A percentile compares a stretch with the other conserved stretches of the same genome.
Conservation (phyloP, 441 rosid genomes). For the Sinapis alba region DNA sequence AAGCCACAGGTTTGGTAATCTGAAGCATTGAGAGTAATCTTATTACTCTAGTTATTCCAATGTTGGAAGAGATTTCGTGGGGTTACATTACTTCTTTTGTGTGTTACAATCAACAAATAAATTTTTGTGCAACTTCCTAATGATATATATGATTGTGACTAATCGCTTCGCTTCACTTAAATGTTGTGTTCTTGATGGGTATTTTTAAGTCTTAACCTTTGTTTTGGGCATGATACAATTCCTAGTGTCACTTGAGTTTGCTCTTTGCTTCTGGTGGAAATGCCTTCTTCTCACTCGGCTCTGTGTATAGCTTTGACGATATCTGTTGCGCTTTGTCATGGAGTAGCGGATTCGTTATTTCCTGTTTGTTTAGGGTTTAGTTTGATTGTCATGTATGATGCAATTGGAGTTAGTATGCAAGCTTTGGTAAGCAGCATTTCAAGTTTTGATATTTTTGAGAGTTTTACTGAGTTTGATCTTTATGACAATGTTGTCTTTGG, state of each 20-base stretch:
- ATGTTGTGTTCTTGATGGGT: too few species aligned
- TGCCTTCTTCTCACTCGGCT: slow-evolving; percentile 99
- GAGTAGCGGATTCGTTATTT: slow-evolving; percentile 84
- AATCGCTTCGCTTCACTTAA: too few species aligned
- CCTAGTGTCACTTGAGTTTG: slow-evolving; percentile 66
- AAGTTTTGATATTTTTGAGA: neutral
- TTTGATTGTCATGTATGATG: slow-evolving; percentile 94
- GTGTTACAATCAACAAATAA: too few species aligned
- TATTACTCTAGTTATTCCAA: too few species aligned
- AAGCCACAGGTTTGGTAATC: too few species aligned
- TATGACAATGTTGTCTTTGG: slow-evolving; percentile 16
- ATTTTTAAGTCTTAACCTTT: too few species aligned
- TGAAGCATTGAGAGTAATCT: too few species aligned
- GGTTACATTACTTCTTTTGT: too few species aligned
- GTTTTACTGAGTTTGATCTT: slow-evolving; percentile 1
- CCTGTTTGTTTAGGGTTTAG: slow-evolving; percentile 96
- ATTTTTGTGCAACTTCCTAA: too few species aligned
- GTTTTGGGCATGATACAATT: too few species aligned
- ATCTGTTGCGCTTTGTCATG: slow-evolving; percentile 89
- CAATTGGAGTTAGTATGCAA: slow-evolving; percentile 93
- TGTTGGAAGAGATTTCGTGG: too few species aligned
- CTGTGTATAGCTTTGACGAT: slow-evolving; percentile 87
- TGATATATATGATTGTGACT: too few species aligned
- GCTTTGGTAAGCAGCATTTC: slow-evolving; percentile 36
- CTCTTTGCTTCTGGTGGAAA: slow-evolving; percentile 85